Percentiles rank a stretch among this genome's conserved stretches.
These are phyloP conservation scores for Solanum chacoense DNA, from an alignment of 305 asterid species.

Conservation along the genomic window DNA sequence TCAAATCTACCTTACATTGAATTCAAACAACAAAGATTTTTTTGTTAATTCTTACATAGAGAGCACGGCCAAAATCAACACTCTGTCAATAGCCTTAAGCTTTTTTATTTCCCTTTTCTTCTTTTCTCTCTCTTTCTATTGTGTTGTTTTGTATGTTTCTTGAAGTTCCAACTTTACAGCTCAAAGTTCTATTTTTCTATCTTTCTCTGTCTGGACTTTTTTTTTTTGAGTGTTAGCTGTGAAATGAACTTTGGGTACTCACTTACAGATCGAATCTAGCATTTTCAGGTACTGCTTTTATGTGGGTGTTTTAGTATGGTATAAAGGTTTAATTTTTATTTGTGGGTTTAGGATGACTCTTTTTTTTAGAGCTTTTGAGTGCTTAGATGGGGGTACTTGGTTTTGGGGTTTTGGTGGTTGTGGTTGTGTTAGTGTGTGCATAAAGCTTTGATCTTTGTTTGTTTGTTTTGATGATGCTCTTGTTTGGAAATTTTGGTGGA, in stretches of 20 bases:
- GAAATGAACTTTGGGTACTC: not conserved
- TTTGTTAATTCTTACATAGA: not conserved
- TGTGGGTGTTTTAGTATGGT: not conserved
- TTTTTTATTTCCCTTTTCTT: not conserved
- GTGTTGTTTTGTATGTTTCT: not conserved
- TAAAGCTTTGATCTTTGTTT: not conserved
- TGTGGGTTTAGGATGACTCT: not conserved
- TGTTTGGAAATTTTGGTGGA: not conserved
- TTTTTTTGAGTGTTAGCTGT: not conserved
- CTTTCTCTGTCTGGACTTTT: not conserved
- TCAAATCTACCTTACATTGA: not conserved
- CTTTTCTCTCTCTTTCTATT: not conserved
- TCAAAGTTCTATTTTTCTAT: slow-evolving; percentile 1
- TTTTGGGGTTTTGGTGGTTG: not conserved
- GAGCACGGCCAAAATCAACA: not conserved
- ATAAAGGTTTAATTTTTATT: not conserved
- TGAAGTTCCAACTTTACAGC: not conserved
- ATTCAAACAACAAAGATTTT: not conserved
- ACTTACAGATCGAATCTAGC: slow-evolving; percentile 8
- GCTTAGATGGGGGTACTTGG: not conserved
- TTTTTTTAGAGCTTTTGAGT: not conserved
- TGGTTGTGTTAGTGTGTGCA: not conserved
- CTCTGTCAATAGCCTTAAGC: not conserved
- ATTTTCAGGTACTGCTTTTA: slow-evolving; percentile 1
- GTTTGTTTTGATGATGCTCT: not conserved